Evolutionary conservation across 1,284 basidiomycete species (phyloP), one percentile per base, ranked within the genome.

Genomic region (Microbotryomycetes sp.): DNA sequence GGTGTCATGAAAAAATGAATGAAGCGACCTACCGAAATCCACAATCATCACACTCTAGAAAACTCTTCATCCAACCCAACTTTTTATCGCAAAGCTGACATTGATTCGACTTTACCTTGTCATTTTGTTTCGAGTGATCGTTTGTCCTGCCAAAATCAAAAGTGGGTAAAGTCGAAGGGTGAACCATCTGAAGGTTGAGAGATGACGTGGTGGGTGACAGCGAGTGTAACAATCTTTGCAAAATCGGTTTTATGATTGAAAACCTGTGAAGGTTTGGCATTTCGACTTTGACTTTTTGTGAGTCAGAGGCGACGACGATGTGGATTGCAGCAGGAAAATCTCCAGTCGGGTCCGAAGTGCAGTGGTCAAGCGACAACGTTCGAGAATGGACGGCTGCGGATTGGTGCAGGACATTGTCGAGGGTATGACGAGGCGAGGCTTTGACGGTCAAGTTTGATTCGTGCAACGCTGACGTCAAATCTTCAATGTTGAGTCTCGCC

Each of bases 11-110:
- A 4, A 3, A 26, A 16, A 31, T 6, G n/a, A 4, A 18, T 21
- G 49, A 30, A 35, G 27, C 46, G 27, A 4, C 3, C 5, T 15
- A 87, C 84, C 82, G 79, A 66, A 86, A 73, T 23, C 84, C 83
- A 76, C 91, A 94, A 75, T 93, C 91, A 74, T 94, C 91, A 74
- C 91, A 93, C 71, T 89, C 85, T 29, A 93, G 76, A 29, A 87
- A 83, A 23, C 88, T 84, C 72, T 90, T 89, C 83, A 86, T 64
- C 18, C 68, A 86, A 16, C 89, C 89, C 51, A 93, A 79, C 53
- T 87, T 52, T 79, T 91, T 92, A 52, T 74, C 72, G 71, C 90
- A 93, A 9, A 91, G 78, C 72, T 88, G 87, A 71, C 90, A 93
- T 45, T 46, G 28, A 23, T 30, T 35, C 0, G 79, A 76, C n/a